Evolutionary conservation across 768 basidiomycete genomes (phyloP).

Genomic region (Flagelloscypha sp.): DNA sequence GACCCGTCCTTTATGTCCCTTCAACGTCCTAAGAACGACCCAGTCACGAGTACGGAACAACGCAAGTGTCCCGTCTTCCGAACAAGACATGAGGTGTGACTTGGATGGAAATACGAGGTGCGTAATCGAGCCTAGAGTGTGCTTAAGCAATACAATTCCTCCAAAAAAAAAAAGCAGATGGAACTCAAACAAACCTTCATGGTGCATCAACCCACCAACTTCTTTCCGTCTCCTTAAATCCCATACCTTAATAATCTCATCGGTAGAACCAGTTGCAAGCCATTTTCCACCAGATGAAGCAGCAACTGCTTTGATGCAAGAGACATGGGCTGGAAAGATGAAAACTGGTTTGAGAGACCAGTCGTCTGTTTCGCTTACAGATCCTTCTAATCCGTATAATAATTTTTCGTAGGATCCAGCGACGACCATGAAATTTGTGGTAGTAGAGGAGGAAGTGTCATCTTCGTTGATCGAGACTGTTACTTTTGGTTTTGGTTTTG

Average conservation of each 20-base stretch:
- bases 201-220: constrained; percentile 90
- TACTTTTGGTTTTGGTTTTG: constrained; percentile 18
- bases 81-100: constrained; percentile 85
- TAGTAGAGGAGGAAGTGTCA: constrained; percentile 26
- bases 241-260: constrained; percentile 97
- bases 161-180: constrained; percentile 1
- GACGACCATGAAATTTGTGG: constrained; percentile 76
- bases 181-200: constrained; percentile 57
- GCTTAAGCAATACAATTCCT: constrained; percentile 1
- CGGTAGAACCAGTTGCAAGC: constrained; percentile 92
- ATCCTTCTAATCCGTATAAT: constrained; percentile 80
- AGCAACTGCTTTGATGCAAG: constrained; percentile 84
- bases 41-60: constrained; percentile 93
- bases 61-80: constrained; percentile 85
- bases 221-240: constrained; percentile 87
- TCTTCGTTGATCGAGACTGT: constrained; percentile 1
- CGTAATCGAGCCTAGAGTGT: constrained; percentile 78
- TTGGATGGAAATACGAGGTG: constrained; percentile 79
- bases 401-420: constrained; percentile 96
- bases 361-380: constrained; percentile 29
- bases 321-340: constrained; percentile 95
- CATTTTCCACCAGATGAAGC: constrained; percentile 88
- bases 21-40: constrained; percentile 78
- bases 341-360: constrained; percentile 70
- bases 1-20: constrained; percentile 90